phyloP scores from a whole-genome alignment of 2,329 filamentous ascomycete genomes.

The Coniochaeta prunicola region DNA sequence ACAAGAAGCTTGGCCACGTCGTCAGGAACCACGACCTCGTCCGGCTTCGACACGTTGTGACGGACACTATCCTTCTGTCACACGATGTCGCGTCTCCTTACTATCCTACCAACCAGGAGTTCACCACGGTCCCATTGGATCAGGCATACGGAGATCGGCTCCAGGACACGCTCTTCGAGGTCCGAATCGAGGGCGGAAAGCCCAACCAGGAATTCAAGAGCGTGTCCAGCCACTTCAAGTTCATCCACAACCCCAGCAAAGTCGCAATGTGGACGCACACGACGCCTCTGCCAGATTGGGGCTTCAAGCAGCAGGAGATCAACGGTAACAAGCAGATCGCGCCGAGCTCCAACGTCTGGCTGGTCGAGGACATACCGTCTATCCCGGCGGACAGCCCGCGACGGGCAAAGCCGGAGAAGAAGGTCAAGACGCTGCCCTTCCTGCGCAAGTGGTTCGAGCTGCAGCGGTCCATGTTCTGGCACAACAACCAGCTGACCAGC shows the following conservation, averaged over 20 bases:
- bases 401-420: conserved; percentile 64
- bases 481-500: conserved; percentile 96
- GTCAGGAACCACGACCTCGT: conserved; percentile 82
- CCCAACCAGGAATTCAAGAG: conserved; percentile 77
- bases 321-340: conserved; percentile 96
- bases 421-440: conserved; percentile 82
- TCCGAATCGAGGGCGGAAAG: conserved; percentile 85
- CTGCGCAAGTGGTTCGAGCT: conserved; percentile 92
- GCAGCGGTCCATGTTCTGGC: conserved; percentile 97
- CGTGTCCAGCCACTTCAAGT: conserved; percentile 87
- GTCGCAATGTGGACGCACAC: conserved; percentile 99
- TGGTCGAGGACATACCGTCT: conserved; percentile 83
- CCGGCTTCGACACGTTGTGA: conserved; percentile 78
- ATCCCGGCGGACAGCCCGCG: conserved; percentile 65
- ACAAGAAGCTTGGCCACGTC: conserved; percentile 49
- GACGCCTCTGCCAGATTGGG: conserved; percentile 94
- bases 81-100: conserved; percentile 97
- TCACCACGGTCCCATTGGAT: conserved; percentile 71
- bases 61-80: conserved; percentile 78
- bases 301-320: conserved; percentile 94
- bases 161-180: conserved; percentile 89
- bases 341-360: conserved; percentile 90
- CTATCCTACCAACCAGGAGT: conserved; percentile 97
- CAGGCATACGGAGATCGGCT: conserved; percentile 66
- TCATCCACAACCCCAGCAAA: conserved; percentile 89